phyloP scores from a whole-genome alignment of 2,329 filamentous ascomycete genomes.

The Alternaria atra region DNA sequence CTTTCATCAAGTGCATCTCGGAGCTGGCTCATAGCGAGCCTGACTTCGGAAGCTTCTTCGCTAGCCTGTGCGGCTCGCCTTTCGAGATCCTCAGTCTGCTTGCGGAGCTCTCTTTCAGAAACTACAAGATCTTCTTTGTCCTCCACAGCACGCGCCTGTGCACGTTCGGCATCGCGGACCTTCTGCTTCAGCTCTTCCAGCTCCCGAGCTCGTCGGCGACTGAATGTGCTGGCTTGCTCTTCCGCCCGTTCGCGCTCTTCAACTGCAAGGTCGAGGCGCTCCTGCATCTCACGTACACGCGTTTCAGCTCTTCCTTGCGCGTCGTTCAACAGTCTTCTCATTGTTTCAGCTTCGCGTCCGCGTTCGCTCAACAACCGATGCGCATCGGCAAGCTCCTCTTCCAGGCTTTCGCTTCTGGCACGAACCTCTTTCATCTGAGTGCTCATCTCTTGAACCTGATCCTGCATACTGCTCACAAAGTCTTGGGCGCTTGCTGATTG shows the following conservation, averaged over 20 bases:
- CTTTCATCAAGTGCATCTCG: slow-evolving; percentile 84
- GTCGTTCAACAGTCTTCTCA: slow-evolving; percentile 87
- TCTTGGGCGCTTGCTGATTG: slow-evolving; percentile 88
- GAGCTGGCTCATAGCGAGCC: slow-evolving; percentile 78
- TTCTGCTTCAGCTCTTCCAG: slow-evolving; percentile 84
- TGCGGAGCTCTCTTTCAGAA: slow-evolving; percentile 77
- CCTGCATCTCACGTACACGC: slow-evolving; percentile 87
- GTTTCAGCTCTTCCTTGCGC: slow-evolving; percentile 83
- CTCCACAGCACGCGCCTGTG: slow-evolving; percentile 73
- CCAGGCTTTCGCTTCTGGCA: slow-evolving; percentile 81
- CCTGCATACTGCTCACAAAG: slow-evolving; percentile 89
- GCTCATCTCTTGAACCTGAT: slow-evolving; percentile 86
- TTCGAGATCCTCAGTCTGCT: slow-evolving; percentile 79
- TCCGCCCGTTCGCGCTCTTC: slow-evolving; percentile 93
- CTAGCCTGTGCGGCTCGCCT: slow-evolving; percentile 71
- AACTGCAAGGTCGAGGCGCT: slow-evolving; percentile 86
- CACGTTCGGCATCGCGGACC: slow-evolving; percentile 81
- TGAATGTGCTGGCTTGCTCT: slow-evolving; percentile 83
- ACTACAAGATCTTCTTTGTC: slow-evolving; percentile 82
- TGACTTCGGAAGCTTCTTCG: slow-evolving; percentile 78
- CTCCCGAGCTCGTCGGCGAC: slow-evolving; percentile 80
- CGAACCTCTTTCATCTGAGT: slow-evolving; percentile 92
- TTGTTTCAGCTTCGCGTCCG: slow-evolving; percentile 91
- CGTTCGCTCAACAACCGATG: slow-evolving; percentile 87
- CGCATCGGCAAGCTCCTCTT: slow-evolving; percentile 90